Conservation (phyloP, 306 rosid species). For the Fragaria nilgerrensis region DNA sequence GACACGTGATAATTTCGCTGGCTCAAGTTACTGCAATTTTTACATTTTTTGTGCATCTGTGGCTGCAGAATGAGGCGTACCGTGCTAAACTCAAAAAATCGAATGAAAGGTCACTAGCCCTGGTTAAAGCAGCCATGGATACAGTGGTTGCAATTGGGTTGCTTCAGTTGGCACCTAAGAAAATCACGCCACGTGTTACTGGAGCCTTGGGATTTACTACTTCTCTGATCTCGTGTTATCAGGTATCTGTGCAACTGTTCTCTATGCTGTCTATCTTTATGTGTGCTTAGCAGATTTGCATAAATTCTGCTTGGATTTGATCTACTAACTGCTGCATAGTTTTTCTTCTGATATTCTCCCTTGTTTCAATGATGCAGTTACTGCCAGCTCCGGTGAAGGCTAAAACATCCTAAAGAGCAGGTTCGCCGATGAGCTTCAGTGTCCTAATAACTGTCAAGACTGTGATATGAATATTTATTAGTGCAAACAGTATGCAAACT, state of each 20-base stretch:
- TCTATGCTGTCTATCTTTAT: neutral
- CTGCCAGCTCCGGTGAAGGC: constrained; percentile 75
- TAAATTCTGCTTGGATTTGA: neutral
- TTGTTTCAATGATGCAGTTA: constrained; percentile 57
- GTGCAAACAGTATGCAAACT: constrained; percentile 27
- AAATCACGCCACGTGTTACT: constrained; percentile 84
- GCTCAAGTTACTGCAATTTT: neutral
- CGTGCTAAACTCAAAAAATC: constrained; percentile 60
- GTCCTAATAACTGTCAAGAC: constrained; percentile 42
- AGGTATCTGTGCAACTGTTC: constrained; percentile 45
- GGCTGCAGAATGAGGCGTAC: constrained; percentile 74
- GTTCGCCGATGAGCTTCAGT: constrained; percentile 20
- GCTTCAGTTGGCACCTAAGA: constrained; percentile 90
- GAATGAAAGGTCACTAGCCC: constrained; percentile 81
- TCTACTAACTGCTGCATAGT: neutral
- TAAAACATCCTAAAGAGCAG: constrained; percentile 54
- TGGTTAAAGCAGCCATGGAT: constrained; percentile 79
- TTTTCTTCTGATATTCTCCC: constrained; percentile 20
- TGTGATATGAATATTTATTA: constrained; percentile 36
- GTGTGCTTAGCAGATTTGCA: neutral
- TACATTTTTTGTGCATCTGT: neutral
- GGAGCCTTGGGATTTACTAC: constrained; percentile 84
- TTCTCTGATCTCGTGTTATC: constrained; percentile 93
- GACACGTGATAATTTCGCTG: neutral
- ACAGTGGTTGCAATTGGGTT: constrained; percentile 82